phyloP scores from a whole-genome alignment of 1,284 basidiomycete species.

The Hypsizygus ulmarius region DNA sequence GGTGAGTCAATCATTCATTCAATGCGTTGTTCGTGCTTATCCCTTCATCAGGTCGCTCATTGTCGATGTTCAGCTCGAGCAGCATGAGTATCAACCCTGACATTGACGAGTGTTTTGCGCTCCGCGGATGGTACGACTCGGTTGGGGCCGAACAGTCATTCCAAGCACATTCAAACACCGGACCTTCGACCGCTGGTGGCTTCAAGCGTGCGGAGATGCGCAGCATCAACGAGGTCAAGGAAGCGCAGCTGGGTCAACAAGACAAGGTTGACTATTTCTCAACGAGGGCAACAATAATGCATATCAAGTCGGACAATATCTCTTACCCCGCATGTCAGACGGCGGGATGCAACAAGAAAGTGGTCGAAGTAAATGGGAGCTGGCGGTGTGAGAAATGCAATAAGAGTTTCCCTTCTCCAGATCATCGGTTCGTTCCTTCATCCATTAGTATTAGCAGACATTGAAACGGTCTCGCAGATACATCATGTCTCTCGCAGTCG shows the following conservation, averaged over 20 bases:
- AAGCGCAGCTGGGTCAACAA: conserved; percentile 70
- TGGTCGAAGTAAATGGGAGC: conserved; percentile 61
- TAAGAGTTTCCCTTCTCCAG: conserved; percentile 67
- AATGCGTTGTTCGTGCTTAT: conserved; percentile 9
- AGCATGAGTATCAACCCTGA: conserved; percentile 88
- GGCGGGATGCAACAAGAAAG: conserved; percentile 90
- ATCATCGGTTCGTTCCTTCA: conserved; percentile 68
- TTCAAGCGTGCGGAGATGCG: conserved; percentile 74
- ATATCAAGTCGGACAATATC: conserved; percentile 85
- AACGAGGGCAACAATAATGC: conserved; percentile 82
- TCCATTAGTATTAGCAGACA: not conserved
- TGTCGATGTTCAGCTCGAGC: conserved; percentile 57
- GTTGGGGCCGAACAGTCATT: conserved; percentile 63
- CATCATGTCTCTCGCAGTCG: conserved; percentile 84
- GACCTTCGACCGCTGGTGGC: conserved; percentile 37
- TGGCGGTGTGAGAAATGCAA: conserved; percentile 98
- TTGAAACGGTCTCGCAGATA: conserved; percentile 55
- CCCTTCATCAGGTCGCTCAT: conserved; percentile 56
- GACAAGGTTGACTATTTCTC: conserved; percentile 88
- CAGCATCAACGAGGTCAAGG: conserved; percentile 82
- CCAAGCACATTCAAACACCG: conserved; percentile 62
- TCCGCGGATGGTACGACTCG: conserved; percentile 92
- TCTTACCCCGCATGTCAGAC: conserved; percentile 90
- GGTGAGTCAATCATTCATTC: conserved; percentile 43
- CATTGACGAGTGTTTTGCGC: conserved; percentile 78